Evolutionary conservation across 2,329 filamentous ascomycete species (phyloP), one percentile per base, ranked within the genome.

Genomic region (Colletotrichum sp.): DNA sequence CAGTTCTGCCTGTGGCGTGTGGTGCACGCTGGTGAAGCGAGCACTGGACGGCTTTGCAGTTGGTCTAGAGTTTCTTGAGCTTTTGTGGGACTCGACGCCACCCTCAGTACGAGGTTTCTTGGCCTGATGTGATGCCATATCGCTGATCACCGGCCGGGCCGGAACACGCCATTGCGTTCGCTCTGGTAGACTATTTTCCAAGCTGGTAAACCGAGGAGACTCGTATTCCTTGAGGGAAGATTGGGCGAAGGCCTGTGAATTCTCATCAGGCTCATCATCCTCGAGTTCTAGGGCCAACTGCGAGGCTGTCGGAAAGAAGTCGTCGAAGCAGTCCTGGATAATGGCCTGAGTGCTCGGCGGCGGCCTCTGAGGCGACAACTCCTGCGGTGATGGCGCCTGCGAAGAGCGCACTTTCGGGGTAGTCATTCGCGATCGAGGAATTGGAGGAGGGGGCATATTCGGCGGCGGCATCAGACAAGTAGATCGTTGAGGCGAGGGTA

Each of bases 251-350:
- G 24, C 13, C 8, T 57, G n/a, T 18, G 44, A 24, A 16, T 26
- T n/a, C 8, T 39, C 15, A 16, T 68, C 62, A 30, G 32, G n/a
- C 12, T 49, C 39, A 26, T 15, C 64, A 55, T 83, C 80, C 76
- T 88, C 85, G 36, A 92, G 82, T 80, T 92, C 90, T 21, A 87
- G 85, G 8, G 86, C 85, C 80, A 91, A 88, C 79, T 93, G 91
- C 0, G 89, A 91, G 0, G 89, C 86, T n/a, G 87, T 89, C 1
- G 90, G 90, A 60, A 91, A 89, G 76, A 91, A 87, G 70, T 91
- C 89, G 52, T 91, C 89, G 9, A 89, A 79, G 75, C 90, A 85
- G 55, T 81, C 79, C 34, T 86, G 82, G 10, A 91, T 82, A n/a
- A 92, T 90, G 10, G 87, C 83, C 76, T 91, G 90, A 0, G 90